phyloP scores from a whole-genome alignment of 345 rosid genomes.

The Xanthoceras sorbifolium region DNA sequence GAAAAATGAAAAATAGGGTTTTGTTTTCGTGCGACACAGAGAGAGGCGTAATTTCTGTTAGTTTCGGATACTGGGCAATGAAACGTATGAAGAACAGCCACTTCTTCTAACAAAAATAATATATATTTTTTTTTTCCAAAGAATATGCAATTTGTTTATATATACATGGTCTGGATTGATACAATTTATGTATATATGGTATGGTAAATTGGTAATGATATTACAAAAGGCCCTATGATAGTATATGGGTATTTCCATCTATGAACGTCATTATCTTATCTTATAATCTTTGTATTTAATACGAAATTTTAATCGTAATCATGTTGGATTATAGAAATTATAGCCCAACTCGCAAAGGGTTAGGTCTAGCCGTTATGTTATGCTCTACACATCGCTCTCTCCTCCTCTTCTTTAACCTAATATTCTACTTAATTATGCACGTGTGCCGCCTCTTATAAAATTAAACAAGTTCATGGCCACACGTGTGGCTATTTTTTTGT shows the following conservation, averaged over 20 bases:
- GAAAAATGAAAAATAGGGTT: conserved; percentile 51
- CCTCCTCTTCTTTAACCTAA: background rate
- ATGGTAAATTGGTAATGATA: background rate
- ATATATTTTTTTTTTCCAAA: background rate
- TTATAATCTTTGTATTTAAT: background rate
- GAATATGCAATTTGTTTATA: background rate
- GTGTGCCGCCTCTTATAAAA: background rate
- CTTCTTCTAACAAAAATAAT: conserved; percentile 9
- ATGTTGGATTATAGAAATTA: background rate
- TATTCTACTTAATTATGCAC: background rate
- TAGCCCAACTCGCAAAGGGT: background rate
- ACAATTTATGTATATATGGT: conserved; percentile 6
- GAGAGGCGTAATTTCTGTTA: conserved; percentile 43
- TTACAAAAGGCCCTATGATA: background rate
- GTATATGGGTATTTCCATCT: background rate
- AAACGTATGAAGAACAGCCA: conserved; percentile 51
- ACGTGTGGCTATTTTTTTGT: background rate
- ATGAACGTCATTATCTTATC: conserved; percentile 5
- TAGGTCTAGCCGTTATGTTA: background rate
- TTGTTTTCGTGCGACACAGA: conserved; percentile 37
- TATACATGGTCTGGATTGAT: conserved; percentile 5
- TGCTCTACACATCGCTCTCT: background rate
- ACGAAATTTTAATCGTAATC: background rate
- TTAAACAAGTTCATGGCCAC: background rate
- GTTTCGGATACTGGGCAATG: conserved; percentile 44